Evolutionary conservation across 768 basidiomycete species (phyloP), one percentile per base, ranked within the genome.

Genomic region (Lanmaoa rubissima): DNA sequence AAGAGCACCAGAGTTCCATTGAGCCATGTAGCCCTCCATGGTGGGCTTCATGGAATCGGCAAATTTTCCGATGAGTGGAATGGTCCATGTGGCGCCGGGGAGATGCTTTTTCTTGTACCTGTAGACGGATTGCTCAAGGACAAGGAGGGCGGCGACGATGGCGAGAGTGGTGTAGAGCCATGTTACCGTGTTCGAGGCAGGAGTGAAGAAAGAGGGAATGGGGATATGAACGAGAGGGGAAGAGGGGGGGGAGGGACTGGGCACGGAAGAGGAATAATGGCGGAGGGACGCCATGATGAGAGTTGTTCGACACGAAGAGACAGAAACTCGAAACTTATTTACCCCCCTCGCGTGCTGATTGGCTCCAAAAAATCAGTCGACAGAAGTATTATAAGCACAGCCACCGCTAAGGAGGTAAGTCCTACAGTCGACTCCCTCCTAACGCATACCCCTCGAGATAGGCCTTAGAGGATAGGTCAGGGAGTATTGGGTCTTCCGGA

Each of bases 31-130:
- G 41, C 83, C 83, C 69, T 95, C 91, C 82, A 98, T 82, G 6
- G 92, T 87, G 13, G 97, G 97, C 62, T 88, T 83, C 76, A 96
- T 76, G 5, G 92, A 95, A 69, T 98, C 93, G 5, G 88, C 86
- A 65, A 98, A 97, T 73, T 94, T 94, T 55, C 97, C 97, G 54
- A 99, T 98, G 66, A 99, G 66, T n/a, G 97, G 97, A 61, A 97
- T 94, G 13, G 94, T 97, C 94, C 94, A 98, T 69, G 73, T 79
- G 45, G 81, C 84, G 7, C 96, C 96, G 0, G 96, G 94, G 8
- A 98, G 82, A 64, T 89, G 83, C 19, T 80, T 82, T 68, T 98
- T 98, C 77, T 97, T 95, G 68, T 81, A 82, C 36, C 96, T 79
- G 73, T 96, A 99, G 19, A 94, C 82, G 34, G 82, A 77, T 75